Conservation (phyloP, 208 protist genomes). For the Trypanosoma cruzi region DNA sequence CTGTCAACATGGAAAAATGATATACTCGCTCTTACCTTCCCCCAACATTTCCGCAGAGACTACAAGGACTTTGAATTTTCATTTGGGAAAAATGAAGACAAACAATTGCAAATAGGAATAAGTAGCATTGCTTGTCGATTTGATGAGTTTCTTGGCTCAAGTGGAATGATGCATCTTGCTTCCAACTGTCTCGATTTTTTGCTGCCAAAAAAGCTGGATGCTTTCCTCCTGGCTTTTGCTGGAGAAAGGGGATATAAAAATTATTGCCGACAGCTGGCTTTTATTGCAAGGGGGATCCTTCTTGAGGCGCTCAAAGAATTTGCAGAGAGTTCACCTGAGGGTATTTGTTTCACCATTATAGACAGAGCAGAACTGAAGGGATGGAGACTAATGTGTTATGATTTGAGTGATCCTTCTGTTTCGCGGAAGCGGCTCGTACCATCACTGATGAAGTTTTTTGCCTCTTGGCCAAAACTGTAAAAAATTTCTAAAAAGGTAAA, state of each 20-base stretch:
- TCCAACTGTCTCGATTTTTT: constrained; percentile 44
- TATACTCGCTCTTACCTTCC: constrained; percentile 61
- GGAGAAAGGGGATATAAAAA: constrained; percentile 49
- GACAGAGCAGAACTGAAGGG: constrained; percentile 20
- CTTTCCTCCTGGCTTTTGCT: constrained; percentile 64
- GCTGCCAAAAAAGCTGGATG: constrained; percentile 45
- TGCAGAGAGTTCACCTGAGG: constrained; percentile 29
- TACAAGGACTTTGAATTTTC: constrained; percentile 79
- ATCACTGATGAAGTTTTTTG: constrained; percentile 55
- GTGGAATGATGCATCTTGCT: constrained; percentile 32
- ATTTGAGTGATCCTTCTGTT: constrained; percentile 70
- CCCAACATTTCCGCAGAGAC: constrained; percentile 76
- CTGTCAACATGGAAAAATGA: constrained; percentile 77
- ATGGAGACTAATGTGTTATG: constrained; percentile 45
- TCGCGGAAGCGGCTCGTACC: constrained; percentile 79
- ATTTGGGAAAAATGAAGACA: constrained; percentile 9
- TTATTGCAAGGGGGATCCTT: constrained; percentile 38
- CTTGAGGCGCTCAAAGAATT: constrained; percentile 50
- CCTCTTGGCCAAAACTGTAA: constrained; percentile 29
- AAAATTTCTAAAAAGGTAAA: background rate
- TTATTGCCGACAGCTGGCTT: constrained; percentile 58
- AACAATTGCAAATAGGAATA: constrained; percentile 48
- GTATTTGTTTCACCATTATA: constrained; percentile 40
- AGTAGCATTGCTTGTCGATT: constrained; percentile 79
- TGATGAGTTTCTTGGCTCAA: constrained; percentile 41